These are phyloP conservation scores for Hordeum pubiflorum DNA, from an alignment of 202 grass and related monocot genomes.

Conservation along the genomic window DNA sequence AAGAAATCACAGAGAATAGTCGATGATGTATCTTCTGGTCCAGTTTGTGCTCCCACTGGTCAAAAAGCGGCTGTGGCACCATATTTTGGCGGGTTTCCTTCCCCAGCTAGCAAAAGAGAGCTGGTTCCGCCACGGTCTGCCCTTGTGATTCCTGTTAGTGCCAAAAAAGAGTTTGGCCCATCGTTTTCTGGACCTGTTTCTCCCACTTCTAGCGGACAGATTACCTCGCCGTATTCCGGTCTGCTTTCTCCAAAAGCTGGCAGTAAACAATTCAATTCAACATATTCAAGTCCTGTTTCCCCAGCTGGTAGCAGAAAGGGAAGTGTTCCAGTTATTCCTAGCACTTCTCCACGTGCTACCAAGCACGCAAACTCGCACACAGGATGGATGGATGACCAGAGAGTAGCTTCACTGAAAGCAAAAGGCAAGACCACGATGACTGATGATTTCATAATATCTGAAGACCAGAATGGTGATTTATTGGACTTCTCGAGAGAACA, in stretches of 20 bases:
- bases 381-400: slow-evolving; percentile 22
- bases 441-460: slow-evolving; percentile 35
- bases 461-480: slow-evolving; percentile 14
- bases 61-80: slow-evolving; percentile 18
- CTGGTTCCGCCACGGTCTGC: slow-evolving; percentile 9
- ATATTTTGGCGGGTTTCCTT: slow-evolving; percentile 16
- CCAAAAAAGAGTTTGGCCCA: slow-evolving; percentile 8
- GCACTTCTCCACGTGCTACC: slow-evolving; percentile 24
- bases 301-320: slow-evolving; percentile 18
- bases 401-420: slow-evolving; percentile 27
- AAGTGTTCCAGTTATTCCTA: slow-evolving; percentile 1
- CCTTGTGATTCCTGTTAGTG: slow-evolving; percentile 17
- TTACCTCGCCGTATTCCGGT: slow-evolving; percentile 1
- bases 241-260: slow-evolving; percentile 25
- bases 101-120: slow-evolving; percentile 26
- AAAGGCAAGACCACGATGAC: slow-evolving; percentile 9
- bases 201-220: slow-evolving; percentile 22
- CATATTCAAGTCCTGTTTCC: slow-evolving; percentile 28
- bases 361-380: not conserved
- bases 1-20: slow-evolving; percentile 65
- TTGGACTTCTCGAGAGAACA: not conserved
- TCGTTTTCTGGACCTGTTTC: slow-evolving; percentile 20
- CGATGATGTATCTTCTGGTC: slow-evolving; percentile 51
- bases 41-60: slow-evolving; percentile 23
- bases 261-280: slow-evolving; percentile 21